Evolutionary conservation across 2,329 filamentous ascomycete species (phyloP).

Genomic region (Onygenales sp.): DNA sequence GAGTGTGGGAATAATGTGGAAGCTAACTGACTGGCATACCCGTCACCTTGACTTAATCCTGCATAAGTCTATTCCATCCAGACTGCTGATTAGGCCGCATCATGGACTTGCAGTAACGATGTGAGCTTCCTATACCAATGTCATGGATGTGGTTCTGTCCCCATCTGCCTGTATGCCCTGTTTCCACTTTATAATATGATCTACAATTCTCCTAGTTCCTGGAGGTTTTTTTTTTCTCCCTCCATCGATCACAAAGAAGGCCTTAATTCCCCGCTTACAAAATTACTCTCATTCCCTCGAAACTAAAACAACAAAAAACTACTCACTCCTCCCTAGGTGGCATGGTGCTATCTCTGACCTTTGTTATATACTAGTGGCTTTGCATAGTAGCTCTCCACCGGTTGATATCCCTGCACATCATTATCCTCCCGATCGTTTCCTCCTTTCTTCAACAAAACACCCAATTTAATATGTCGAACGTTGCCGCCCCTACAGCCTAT

Average conservation of each 20-base stretch:
- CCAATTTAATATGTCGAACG: constrained; percentile 14
- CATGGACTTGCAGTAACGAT: constrained; percentile 7
- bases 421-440: not conserved
- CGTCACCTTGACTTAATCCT: constrained; percentile 22
- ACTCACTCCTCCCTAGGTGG: not conserved
- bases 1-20: constrained; percentile 17
- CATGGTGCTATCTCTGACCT: not conserved
- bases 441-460: constrained; percentile 1
- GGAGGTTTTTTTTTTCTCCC: not conserved
- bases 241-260: not conserved
- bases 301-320: not conserved
- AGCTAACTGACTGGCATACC: constrained; percentile 20
- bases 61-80: constrained; percentile 29
- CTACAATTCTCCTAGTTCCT: not conserved
- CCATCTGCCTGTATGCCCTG: not conserved
- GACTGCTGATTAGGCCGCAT: constrained; percentile 28
- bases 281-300: not conserved
- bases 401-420: not conserved
- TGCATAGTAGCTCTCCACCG: too few species aligned
- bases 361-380: not conserved
- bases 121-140: not conserved
- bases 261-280: not conserved
- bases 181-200: constrained; percentile 8
- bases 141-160: not conserved
- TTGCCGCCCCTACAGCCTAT: constrained; percentile 8